Conservation (phyloP, 2,329 filamentous ascomycete species). For the Pestalotiopsis sp. region DNA sequence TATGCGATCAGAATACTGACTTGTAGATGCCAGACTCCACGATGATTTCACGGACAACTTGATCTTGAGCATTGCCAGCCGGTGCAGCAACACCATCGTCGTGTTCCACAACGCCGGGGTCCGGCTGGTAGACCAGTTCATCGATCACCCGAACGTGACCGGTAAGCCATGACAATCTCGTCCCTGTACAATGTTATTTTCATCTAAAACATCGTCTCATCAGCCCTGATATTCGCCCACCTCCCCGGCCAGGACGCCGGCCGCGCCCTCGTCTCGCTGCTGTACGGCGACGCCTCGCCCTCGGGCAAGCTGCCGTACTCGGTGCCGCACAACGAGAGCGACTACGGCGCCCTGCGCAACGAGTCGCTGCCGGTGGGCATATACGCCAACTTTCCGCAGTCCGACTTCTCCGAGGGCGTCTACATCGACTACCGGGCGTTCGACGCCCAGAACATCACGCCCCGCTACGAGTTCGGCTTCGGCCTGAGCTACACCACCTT, state of each 20-base stretch:
- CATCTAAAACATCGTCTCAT: not conserved
- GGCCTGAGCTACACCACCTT: conserved; percentile 72
- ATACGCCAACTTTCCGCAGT: conserved; percentile 31
- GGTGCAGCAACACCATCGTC: conserved; percentile 62
- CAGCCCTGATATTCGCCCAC: conserved; percentile 46
- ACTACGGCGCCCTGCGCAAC: conserved; percentile 44
- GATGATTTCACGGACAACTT: conserved; percentile 61
- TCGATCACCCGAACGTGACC: conserved; percentile 68
- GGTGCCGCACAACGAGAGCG: conserved; percentile 47
- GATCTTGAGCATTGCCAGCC: conserved; percentile 49
- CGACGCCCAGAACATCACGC: conserved; percentile 56
- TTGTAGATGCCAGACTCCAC: conserved; percentile 39
- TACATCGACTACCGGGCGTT: conserved; percentile 70
- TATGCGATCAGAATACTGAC: not conserved
- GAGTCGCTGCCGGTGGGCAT: conserved; percentile 45
- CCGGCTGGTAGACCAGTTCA: conserved; percentile 59
- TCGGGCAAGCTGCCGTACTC: conserved; percentile 54
- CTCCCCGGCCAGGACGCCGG: conserved; percentile 74
- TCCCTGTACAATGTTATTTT: not conserved
- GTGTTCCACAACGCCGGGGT: conserved; percentile 66
- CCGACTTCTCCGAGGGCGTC: conserved; percentile 57
- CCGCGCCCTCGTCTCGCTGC: conserved; percentile 71
- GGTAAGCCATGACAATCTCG: conserved; percentile 19
- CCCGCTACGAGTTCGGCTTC: conserved; percentile 68
- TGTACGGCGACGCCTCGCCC: conserved; percentile 63